A percentile compares a stretch with the other conserved stretches of the same genome.
Conservation (phyloP, 306 rosid species). For the Vicia villosa region DNA sequence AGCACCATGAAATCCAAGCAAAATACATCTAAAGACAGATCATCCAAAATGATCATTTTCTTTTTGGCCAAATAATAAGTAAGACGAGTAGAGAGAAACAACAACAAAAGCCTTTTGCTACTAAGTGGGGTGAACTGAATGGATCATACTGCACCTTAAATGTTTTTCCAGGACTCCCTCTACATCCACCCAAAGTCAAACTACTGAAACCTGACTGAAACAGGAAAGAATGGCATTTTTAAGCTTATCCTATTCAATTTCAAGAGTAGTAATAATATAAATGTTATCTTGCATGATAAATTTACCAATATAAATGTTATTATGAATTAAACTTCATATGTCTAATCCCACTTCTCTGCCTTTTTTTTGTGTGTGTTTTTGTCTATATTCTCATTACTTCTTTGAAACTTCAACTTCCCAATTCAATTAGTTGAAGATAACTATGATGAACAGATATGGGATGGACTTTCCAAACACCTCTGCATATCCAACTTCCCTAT, state of each 20-base stretch:
- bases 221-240: neutral
- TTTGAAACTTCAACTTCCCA: slow-evolving; percentile 28
- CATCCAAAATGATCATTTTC: neutral
- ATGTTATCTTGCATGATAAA: neutral
- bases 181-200: slow-evolving; percentile 12
- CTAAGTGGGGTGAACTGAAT: neutral
- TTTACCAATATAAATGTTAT: neutral
- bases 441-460: slow-evolving; percentile 26
- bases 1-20: neutral
- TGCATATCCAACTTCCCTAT: slow-evolving; percentile 21
- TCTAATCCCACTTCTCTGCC: slow-evolving; percentile 10
- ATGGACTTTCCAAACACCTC: slow-evolving; percentile 24
- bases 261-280: neutral
- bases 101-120: neutral
- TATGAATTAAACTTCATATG: neutral
- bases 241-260: slow-evolving; percentile 6
- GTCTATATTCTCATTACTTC: slow-evolving; percentile 3
- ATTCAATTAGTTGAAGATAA: slow-evolving; percentile 21
- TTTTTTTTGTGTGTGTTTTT: neutral
- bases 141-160: neutral
- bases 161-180: neutral
- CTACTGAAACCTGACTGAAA: slow-evolving; percentile 11
- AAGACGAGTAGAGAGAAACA: neutral
- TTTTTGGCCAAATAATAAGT: neutral
- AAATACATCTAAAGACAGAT: neutral